phyloP scores from a whole-genome alignment of 2,329 filamentous ascomycete genomes.

The Scolecobasidium constrictum region DNA sequence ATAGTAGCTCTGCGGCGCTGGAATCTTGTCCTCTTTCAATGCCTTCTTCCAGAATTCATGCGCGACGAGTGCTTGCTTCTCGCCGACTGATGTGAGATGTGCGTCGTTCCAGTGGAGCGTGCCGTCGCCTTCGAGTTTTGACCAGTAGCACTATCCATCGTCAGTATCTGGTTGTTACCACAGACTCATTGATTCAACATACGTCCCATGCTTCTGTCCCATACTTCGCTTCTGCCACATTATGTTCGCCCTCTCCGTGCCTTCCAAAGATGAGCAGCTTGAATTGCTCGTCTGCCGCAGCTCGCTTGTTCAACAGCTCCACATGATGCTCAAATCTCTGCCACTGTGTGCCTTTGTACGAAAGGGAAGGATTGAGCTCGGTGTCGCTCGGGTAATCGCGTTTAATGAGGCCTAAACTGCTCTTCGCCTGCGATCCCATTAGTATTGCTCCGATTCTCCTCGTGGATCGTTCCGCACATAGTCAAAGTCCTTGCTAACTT shows the following conservation, averaged over 20 bases:
- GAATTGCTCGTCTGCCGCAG: constrained; percentile 40
- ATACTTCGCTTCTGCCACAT: constrained; percentile 55
- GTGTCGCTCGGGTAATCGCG: constrained; percentile 48
- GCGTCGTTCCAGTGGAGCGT: constrained; percentile 55
- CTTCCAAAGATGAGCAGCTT: constrained; percentile 59
- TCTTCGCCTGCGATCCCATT: constrained; percentile 33
- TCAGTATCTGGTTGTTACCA: neutral
- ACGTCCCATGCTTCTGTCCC: constrained; percentile 61
- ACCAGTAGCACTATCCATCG: constrained; percentile 48
- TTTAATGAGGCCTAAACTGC: constrained; percentile 57
- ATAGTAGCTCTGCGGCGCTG: constrained; percentile 54
- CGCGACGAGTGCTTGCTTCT: constrained; percentile 46
- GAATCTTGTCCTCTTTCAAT: constrained; percentile 43
- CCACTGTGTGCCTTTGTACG: constrained; percentile 44
- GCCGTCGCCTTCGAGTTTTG: constrained; percentile 50
- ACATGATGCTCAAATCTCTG: constrained; percentile 52
- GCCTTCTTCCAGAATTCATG: constrained; percentile 48
- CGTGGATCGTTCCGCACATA: constrained; percentile 38
- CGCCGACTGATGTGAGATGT: constrained; percentile 46
- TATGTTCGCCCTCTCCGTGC: constrained; percentile 58
- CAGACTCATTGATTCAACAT: constrained; percentile 20
- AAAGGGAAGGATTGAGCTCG: constrained; percentile 21
- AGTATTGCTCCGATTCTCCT: neutral
- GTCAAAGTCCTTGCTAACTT: constrained; percentile 47
- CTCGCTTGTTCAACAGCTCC: constrained; percentile 36